Percentiles rank a stretch among this genome's conserved stretches.
phyloP scores from a whole-genome alignment of 345 rosid genomes.

The Trapa bicornis region DNA sequence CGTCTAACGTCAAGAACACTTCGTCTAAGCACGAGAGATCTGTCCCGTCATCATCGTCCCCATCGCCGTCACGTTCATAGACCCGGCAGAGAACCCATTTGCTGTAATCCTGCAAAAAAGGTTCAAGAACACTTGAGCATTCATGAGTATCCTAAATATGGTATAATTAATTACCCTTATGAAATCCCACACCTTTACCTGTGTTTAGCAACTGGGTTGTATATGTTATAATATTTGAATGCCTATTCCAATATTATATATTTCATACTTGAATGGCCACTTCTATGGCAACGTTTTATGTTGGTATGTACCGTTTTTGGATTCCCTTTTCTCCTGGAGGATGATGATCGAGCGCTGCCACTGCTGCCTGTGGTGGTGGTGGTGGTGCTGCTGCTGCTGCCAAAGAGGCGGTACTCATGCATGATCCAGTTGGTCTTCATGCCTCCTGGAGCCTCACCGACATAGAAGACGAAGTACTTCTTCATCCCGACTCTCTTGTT shows the following conservation, averaged over 20 bases:
- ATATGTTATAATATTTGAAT: too few relatives aligned
- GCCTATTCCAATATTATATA: too few relatives aligned
- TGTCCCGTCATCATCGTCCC: slow-evolving; percentile 30
- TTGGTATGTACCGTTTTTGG: slow-evolving; percentile 20
- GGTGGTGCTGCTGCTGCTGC: slow-evolving; percentile 9
- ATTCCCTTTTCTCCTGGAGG: slow-evolving; percentile 45
- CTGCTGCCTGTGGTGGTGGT: background rate
- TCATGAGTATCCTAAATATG: too few relatives aligned
- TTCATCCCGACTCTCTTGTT: slow-evolving; percentile 57
- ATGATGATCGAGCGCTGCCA: slow-evolving; percentile 9
- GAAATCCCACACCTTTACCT: too few relatives aligned
- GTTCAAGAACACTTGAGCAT: background rate
- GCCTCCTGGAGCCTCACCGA: slow-evolving; percentile 43
- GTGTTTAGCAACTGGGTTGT: too few relatives aligned
- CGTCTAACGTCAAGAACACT: slow-evolving; percentile 84
- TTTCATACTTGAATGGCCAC: too few relatives aligned
- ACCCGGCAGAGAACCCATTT: slow-evolving; percentile 90
- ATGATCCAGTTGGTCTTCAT: slow-evolving; percentile 63
- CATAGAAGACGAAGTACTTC: slow-evolving; percentile 38
- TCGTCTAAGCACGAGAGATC: slow-evolving; percentile 95
- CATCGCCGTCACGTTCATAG: slow-evolving; percentile 39
- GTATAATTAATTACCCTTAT: too few relatives aligned
- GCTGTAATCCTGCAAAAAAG: slow-evolving; percentile 52
- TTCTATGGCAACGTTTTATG: too few relatives aligned
- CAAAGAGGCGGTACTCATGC: slow-evolving; percentile 67